Evolutionary conservation across 1,139 yeast genomes (phyloP).

Genomic region (Saccharomycopsis crataegensis): DNA sequence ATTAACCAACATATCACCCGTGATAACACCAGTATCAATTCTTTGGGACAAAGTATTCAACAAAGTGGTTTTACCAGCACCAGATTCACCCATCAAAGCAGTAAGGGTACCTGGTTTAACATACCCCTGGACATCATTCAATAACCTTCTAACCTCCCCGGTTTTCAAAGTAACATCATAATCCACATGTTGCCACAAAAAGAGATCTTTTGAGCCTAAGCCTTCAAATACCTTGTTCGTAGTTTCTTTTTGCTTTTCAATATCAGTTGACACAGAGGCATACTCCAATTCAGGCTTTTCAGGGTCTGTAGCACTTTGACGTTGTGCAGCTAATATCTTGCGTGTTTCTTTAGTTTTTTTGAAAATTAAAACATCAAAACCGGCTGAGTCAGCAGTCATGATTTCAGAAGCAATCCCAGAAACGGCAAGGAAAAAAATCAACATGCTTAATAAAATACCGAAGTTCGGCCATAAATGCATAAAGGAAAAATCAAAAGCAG

Average conservation of each 20-base stretch:
- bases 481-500: slow-evolving; percentile 33
- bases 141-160: slow-evolving; percentile 30
- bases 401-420: slow-evolving; percentile 34
- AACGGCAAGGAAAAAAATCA: slow-evolving; percentile 32
- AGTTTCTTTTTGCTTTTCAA: slow-evolving; percentile 19
- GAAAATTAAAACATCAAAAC: slow-evolving; percentile 37
- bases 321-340: slow-evolving; percentile 22
- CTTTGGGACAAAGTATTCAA: slow-evolving; percentile 52
- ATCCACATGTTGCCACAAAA: slow-evolving; percentile 38
- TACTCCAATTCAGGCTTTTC: slow-evolving; percentile 37
- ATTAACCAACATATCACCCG: slow-evolving; percentile 50
- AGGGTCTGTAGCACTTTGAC: slow-evolving; percentile 18
- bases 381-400: slow-evolving; percentile 33
- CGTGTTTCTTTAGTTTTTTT: slow-evolving; percentile 24
- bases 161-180: slow-evolving; percentile 32
- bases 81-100: too few species aligned
- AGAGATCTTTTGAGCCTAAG: slow-evolving; percentile 26
- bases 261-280: slow-evolving; percentile 27
- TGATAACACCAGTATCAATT: slow-evolving; percentile 42
- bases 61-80: slow-evolving; percentile 65
- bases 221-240: slow-evolving; percentile 23
- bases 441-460: slow-evolving; percentile 40
- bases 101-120: slow-evolving; percentile 54
- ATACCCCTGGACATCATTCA: slow-evolving; percentile 48
- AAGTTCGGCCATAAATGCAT: slow-evolving; percentile 44